Conservation (phyloP, 2,329 filamentous ascomycete genomes). For the Neofusicoccum umdonicola region DNA sequence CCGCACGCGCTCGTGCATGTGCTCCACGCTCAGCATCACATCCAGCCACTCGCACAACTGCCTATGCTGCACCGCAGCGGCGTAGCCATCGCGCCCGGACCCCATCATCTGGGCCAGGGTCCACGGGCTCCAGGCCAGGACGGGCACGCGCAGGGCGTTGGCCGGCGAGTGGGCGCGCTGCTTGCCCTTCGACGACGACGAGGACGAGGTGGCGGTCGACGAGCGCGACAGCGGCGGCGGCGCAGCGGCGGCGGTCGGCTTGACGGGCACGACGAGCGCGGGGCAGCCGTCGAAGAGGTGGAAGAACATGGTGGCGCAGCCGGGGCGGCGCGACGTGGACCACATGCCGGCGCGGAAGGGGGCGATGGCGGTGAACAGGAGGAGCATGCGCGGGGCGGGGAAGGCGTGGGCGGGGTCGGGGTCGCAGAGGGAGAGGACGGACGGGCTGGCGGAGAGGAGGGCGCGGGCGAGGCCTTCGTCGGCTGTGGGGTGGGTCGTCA, state of each 20-base stretch:
- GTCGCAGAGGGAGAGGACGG: constrained; percentile 34
- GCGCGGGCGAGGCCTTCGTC: constrained; percentile 39
- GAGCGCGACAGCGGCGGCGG: not conserved
- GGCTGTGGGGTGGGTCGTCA: constrained; percentile 18
- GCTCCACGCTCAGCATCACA: constrained; percentile 27
- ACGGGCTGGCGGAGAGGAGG: constrained; percentile 31
- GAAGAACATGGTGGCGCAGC: constrained; percentile 36
- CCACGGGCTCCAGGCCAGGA: constrained; percentile 36
- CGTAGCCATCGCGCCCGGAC: constrained; percentile 21
- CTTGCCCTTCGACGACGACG: not conserved
- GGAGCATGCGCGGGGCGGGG: constrained; percentile 33
- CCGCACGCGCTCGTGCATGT: constrained; percentile 24
- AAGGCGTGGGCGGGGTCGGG: constrained; percentile 29
- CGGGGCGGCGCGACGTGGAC: constrained; percentile 37
- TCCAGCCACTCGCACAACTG: constrained; percentile 38
- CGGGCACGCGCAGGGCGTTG: constrained; percentile 24
- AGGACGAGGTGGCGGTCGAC: not conserved
- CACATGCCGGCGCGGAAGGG: constrained; percentile 37
- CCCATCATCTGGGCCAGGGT: constrained; percentile 32
- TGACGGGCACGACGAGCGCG: constrained; percentile 35
- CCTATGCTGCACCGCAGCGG: constrained; percentile 31
- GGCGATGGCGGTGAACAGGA: constrained; percentile 39
- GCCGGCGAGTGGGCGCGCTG: not conserved
- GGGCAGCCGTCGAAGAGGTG: constrained; percentile 39
- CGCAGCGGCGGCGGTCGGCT: not conserved